phyloP scores from a whole-genome alignment of 257 asterid species.

The Fraxinus americana region DNA sequence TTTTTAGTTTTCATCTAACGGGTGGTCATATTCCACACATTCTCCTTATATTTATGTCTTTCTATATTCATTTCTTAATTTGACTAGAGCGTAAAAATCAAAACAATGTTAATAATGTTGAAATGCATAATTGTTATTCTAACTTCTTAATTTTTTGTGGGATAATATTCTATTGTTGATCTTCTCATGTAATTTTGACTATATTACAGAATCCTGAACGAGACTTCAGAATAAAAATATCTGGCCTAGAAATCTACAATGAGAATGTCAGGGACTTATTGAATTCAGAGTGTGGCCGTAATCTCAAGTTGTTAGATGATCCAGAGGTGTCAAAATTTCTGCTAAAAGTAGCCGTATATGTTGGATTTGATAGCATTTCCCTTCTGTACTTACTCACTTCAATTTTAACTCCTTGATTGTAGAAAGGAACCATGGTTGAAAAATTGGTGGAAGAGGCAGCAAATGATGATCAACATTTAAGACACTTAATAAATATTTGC shows the following conservation, averaged over 20 bases:
- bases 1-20: neutral
- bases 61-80: constrained; percentile 5
- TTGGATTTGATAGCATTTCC: neutral
- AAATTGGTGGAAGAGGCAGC: constrained; percentile 90
- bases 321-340: constrained; percentile 63
- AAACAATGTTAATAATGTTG: neutral
- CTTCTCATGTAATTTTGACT: constrained; percentile 19
- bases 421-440: constrained; percentile 94
- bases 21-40: neutral
- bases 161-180: constrained; percentile 1
- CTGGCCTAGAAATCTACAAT: constrained; percentile 88
- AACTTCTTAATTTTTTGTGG: neutral
- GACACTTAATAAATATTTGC: constrained; percentile 70
- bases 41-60: neutral
- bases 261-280: constrained; percentile 91
- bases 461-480: constrained; percentile 70
- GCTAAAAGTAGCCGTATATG: constrained; percentile 8
- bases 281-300: constrained; percentile 86
- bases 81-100: neutral
- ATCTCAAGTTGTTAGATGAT: constrained; percentile 88
- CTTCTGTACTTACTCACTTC: constrained; percentile 16
- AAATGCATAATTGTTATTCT: neutral
- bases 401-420: constrained; percentile 28
- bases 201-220: constrained; percentile 80
- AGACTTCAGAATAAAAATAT: constrained; percentile 76